Evolutionary conservation across 805 yeast genomes (phyloP).

Genomic region (Saccharomycodes ludwigii): DNA sequence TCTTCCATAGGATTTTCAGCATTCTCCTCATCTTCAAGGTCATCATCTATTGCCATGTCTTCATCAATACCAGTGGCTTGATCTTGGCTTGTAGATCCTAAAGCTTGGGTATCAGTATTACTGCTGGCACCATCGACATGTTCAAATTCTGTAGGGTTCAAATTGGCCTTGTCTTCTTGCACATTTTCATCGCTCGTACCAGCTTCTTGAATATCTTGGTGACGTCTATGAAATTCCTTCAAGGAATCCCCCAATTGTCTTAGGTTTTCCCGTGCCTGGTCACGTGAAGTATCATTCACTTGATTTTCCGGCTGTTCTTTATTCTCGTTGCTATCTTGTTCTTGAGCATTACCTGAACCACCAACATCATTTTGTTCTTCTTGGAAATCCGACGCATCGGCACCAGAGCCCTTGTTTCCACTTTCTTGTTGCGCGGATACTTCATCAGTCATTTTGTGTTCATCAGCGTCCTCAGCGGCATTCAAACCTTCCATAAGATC

Average conservation of each 20-base stretch:
- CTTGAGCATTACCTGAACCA: constrained; percentile 42
- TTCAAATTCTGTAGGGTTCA: constrained; percentile 76
- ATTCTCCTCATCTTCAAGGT: constrained; percentile 15
- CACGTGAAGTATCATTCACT: constrained; percentile 41
- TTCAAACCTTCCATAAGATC: constrained; percentile 48
- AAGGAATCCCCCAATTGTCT: constrained; percentile 85
- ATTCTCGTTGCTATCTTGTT: constrained; percentile 30
- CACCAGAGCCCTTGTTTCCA: constrained; percentile 52
- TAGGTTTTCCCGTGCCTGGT: constrained; percentile 62
- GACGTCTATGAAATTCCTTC: constrained; percentile 83
- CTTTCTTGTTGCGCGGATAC: constrained; percentile 47
- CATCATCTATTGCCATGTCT: constrained; percentile 73
- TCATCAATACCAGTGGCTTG: constrained; percentile 68
- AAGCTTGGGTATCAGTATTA: constrained; percentile 74
- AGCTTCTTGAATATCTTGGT: constrained; percentile 74
- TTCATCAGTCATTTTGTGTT: constrained; percentile 40
- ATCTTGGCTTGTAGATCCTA: constrained; percentile 80
- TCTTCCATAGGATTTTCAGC: constrained; percentile 15
- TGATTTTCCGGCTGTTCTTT: constrained; percentile 29
- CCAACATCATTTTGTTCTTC: constrained; percentile 61
- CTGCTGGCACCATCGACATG: constrained; percentile 74
- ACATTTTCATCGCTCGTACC: constrained; percentile 22
- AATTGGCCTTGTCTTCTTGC: constrained; percentile 41
- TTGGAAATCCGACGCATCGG: constrained; percentile 35
- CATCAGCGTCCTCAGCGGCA: constrained; percentile 34